Evolutionary conservation across 768 basidiomycete genomes (phyloP), one percentile per base, ranked within the genome.

Genomic region (Phylloporus sp.): DNA sequence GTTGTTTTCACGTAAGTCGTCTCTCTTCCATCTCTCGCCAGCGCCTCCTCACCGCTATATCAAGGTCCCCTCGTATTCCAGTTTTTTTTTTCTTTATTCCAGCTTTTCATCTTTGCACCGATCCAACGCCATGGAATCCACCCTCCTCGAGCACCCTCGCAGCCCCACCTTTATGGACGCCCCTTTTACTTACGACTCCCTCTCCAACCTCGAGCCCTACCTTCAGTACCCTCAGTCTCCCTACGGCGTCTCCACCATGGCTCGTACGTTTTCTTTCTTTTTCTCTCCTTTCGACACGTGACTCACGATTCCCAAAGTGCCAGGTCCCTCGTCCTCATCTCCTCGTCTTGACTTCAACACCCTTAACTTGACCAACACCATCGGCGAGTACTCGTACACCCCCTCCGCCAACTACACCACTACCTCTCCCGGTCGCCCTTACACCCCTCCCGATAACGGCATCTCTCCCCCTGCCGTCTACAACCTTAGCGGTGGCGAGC

Each of bases 401-500:
- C 74, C 81, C 46, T 71, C 72, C 41, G 68, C 75, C 48, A 70
- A 78, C 42, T 80, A 82, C 57, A 76, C 79, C 41, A 71, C 74
- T 14, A 53, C 72, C 18, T 73, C 75, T 9, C 73, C 77, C 8
- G 70, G 71, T 54, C 84, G 83, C 53, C 78, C 84, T 18, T 86
- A 74, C 73, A 82, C 82, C n/a, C 84, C 85, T 35, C 71, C 82
- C 24, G 71, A 71, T 46, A 78, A 82, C 53, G 75, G 77, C 65
- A 80, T 88, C 54, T 84, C 82, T 32, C 84, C 85, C 15, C 84
- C 83, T 32, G 76, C 83, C 39, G 77, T 88, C 52, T 85, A 86
- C 68, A 80, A 75, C 61, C 69, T 87, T 54, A 81, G 78, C 57
- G 78, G 73, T 36, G 83, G 82, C 50, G 86, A 88, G 63, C 66